Evolutionary conservation across 2,329 filamentous ascomycete genomes (phyloP).

Genomic region (Trichoderma pleuroti): DNA sequence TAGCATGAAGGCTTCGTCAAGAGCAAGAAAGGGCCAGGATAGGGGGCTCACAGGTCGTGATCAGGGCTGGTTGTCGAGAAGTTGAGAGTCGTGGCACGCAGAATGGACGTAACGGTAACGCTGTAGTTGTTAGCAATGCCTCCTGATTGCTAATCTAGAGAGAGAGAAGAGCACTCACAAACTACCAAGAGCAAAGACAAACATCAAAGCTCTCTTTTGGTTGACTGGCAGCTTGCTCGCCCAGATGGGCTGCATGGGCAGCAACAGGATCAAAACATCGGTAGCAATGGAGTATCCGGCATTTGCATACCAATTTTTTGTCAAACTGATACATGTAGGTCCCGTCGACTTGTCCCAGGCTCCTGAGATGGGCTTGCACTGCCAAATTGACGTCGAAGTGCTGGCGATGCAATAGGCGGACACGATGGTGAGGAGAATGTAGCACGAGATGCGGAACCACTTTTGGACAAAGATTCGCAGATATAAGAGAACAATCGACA

Average conservation of each 20-base stretch:
- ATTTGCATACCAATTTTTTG: conserved; percentile 48
- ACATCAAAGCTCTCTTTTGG: conserved; percentile 41
- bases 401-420: conserved; percentile 45
- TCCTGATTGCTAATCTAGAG: neutral
- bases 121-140: conserved; percentile 20
- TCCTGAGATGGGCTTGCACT: conserved; percentile 47
- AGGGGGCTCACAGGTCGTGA: conserved; percentile 31
- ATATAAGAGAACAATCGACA: conserved; percentile 52
- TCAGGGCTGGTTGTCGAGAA: conserved; percentile 39
- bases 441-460: conserved; percentile 44
- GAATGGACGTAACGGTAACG: conserved; percentile 41
- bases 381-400: conserved; percentile 44
- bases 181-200: conserved; percentile 42
- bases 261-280: conserved; percentile 43
- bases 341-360: conserved; percentile 44
- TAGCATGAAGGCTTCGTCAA: neutral
- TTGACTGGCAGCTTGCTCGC: conserved; percentile 39
- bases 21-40: neutral
- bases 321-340: conserved; percentile 44
- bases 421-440: conserved; percentile 41
- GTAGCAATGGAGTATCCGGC: conserved; percentile 45
- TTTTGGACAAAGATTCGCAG: conserved; percentile 50
- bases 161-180: conserved; percentile 35
- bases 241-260: conserved; percentile 48
- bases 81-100: conserved; percentile 39